Evolutionary conservation across 2,329 filamentous ascomycete genomes (phyloP).

Genomic region (Sporothrix pallida): DNA sequence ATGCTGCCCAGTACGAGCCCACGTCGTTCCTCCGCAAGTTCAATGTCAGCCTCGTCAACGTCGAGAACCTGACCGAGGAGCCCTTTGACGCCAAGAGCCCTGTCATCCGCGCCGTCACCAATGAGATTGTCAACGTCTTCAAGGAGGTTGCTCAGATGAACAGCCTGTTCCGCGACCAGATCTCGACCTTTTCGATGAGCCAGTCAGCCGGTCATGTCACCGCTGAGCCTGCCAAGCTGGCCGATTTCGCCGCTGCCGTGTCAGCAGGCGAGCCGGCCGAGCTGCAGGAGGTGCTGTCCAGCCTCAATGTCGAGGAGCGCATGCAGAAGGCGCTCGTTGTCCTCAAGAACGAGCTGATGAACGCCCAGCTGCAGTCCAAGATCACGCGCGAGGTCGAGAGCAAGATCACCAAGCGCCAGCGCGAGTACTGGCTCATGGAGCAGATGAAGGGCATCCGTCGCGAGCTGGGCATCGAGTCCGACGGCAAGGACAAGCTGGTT

Average conservation of each 20-base stretch:
- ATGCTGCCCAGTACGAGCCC: constrained; percentile 68
- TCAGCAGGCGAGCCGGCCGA: constrained; percentile 92
- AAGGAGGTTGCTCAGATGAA: constrained; percentile 96
- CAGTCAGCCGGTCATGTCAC: constrained; percentile 94
- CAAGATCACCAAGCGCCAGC: constrained; percentile 95
- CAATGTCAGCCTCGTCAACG: constrained; percentile 90
- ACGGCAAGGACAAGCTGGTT: constrained; percentile 97
- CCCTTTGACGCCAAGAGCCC: constrained; percentile 88
- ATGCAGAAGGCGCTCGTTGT: constrained; percentile 90
- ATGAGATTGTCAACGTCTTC: constrained; percentile 98
- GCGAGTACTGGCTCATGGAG: constrained; percentile 98
- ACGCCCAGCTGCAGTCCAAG: constrained; percentile 94
- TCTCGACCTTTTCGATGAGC: constrained; percentile 95
- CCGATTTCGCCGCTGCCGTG: constrained; percentile 95
- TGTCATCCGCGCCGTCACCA: constrained; percentile 88
- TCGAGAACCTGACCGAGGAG: constrained; percentile 89
- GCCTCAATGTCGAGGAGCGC: constrained; percentile 88
- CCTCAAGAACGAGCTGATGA: constrained; percentile 98
- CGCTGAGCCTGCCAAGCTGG: constrained; percentile 91
- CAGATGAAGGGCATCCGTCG: constrained; percentile 99
- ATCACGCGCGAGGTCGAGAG: constrained; percentile 97
- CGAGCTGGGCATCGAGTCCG: constrained; percentile 93
- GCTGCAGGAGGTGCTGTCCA: constrained; percentile 87
- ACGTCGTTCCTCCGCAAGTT: constrained; percentile 91
- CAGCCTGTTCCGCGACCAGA: constrained; percentile 93